phyloP scores from a whole-genome alignment of 306 rosid genomes.

The Rosa rugosa region DNA sequence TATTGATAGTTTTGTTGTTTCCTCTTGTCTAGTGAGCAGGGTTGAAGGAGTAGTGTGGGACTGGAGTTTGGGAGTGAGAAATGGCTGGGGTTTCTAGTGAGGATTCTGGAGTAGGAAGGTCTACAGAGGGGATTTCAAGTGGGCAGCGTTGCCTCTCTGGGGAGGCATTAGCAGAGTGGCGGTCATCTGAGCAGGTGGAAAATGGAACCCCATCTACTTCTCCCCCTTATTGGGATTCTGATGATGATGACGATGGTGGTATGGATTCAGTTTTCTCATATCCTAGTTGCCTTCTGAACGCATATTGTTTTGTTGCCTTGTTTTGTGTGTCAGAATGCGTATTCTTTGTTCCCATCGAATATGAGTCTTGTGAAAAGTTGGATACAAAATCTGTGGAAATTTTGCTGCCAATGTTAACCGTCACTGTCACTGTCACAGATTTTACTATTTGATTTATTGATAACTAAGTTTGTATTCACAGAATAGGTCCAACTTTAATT shows the following conservation, averaged over 20 bases:
- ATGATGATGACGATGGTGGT: constrained; percentile 86
- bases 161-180: constrained; percentile 95
- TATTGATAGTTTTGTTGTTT: constrained; percentile 12
- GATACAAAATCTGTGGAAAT: background rate
- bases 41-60: constrained; percentile 39
- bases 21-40: constrained; percentile 38
- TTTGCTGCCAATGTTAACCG: background rate
- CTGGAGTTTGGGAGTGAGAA: constrained; percentile 43
- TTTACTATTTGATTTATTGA: background rate
- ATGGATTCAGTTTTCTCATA: constrained; percentile 11
- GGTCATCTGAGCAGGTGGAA: constrained; percentile 98
- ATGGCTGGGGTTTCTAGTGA: constrained; percentile 88
- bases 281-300: background rate
- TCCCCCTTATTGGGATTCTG: constrained; percentile 97
- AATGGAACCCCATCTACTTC: constrained; percentile 90
- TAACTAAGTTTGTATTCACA: constrained; percentile 1
- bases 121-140: constrained; percentile 64
- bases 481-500: background rate
- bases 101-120: constrained; percentile 74
- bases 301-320: background rate
- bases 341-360: background rate
- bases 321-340: background rate
- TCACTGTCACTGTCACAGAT: background rate
- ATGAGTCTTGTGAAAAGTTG: background rate
- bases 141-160: constrained; percentile 81